Evolutionary conservation across 495 filamentous ascomycete species (phyloP).

Genomic region (Hyaloscypha finlandica): DNA sequence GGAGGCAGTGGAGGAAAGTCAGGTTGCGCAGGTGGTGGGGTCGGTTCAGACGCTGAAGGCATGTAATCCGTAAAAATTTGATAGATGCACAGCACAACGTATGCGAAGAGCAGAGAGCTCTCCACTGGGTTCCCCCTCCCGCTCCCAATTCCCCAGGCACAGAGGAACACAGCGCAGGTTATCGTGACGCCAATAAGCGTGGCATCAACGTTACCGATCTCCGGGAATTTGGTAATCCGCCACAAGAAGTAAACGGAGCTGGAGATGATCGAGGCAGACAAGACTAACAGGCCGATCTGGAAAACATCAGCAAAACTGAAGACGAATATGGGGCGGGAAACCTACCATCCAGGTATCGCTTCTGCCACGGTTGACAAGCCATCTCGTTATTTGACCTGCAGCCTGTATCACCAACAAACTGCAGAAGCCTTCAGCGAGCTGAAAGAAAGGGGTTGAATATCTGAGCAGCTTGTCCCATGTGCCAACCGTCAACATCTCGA

Average conservation of each 20-base stretch:
- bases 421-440: constrained; percentile 93
- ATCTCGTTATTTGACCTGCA: constrained; percentile 90
- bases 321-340: constrained; percentile 21
- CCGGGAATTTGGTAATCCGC: constrained; percentile 90
- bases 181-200: constrained; percentile 89
- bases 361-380: constrained; percentile 87
- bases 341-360: constrained; percentile 97
- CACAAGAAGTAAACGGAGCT: constrained; percentile 95
- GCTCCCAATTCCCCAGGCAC: constrained; percentile 91
- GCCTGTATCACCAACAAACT: constrained; percentile 95
- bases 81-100: constrained; percentile 95
- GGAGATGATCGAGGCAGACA: constrained; percentile 88
- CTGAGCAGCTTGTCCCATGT: constrained; percentile 86
- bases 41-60: constrained; percentile 58
- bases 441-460: constrained; percentile 95
- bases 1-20: constrained; percentile 94
- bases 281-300: constrained; percentile 75
- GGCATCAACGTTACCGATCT: constrained; percentile 91
- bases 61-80: constrained; percentile 99
- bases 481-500: constrained; percentile 77
- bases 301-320: constrained; percentile 19
- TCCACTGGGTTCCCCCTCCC: constrained; percentile 95
- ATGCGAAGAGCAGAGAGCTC: constrained; percentile 93
- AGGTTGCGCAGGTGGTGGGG: constrained; percentile 55
- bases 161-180: constrained; percentile 87